These are phyloP conservation scores for Physcomitrium patens DNA, from an alignment of 225 moss, liverwort and hornwort species.

Conservation along the genomic window DNA sequence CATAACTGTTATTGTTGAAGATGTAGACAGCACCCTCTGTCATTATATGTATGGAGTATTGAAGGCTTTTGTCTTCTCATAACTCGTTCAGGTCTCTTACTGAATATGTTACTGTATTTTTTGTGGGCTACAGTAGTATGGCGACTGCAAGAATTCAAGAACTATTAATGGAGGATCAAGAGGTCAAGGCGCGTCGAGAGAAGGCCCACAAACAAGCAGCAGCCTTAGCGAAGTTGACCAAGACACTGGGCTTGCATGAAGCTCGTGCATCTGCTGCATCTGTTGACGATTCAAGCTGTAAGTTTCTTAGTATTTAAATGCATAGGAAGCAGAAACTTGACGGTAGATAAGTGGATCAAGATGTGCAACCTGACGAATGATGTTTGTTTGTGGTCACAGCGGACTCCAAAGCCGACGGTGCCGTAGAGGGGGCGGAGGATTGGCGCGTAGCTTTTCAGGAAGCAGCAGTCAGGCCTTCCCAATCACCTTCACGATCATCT, in stretches of 20 bases:
- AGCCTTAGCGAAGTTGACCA: constrained; percentile 51
- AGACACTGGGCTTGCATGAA: constrained; percentile 58
- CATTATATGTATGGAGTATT: background rate
- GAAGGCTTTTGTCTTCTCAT: background rate
- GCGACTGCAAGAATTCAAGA: constrained; percentile 55
- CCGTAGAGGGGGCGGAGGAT: constrained; percentile 44
- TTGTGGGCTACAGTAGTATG: constrained; percentile 37
- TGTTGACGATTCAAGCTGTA: constrained; percentile 43
- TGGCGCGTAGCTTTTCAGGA: constrained; percentile 64
- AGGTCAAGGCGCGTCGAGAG: constrained; percentile 58
- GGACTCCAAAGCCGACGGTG: constrained; percentile 35
- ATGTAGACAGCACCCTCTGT: background rate
- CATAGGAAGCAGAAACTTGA: background rate
- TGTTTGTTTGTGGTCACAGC: constrained; percentile 36
- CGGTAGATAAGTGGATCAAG: background rate
- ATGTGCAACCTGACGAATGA: constrained; percentile 16
- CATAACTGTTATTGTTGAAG: background rate
- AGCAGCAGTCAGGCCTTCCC: constrained; percentile 45
- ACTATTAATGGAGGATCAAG: constrained; percentile 57
- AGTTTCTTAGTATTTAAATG: constrained; percentile 15
- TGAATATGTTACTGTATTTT: constrained; percentile 6
- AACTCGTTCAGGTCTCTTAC: background rate
- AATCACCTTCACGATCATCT: constrained; percentile 37
- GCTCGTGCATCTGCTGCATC: constrained; percentile 41
- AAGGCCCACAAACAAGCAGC: constrained; percentile 54